Conservation (phyloP, 2,329 filamentous ascomycete species). For the Eurotiales sp. region DNA sequence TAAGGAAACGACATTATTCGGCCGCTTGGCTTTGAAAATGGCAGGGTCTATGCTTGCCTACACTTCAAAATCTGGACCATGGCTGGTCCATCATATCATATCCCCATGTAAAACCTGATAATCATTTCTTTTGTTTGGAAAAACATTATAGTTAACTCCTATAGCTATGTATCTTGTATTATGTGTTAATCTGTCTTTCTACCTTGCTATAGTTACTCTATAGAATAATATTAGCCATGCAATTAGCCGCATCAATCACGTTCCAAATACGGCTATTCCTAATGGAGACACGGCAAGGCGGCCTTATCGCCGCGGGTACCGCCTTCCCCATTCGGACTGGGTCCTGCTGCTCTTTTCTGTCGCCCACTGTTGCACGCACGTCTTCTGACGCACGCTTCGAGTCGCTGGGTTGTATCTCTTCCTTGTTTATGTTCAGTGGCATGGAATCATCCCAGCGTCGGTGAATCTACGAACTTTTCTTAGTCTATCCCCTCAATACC, state of each 20-base stretch:
- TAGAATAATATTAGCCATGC: too few relatives aligned
- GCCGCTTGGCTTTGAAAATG: too few relatives aligned
- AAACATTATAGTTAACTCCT: background rate
- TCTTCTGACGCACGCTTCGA: background rate
- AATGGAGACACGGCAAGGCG: background rate
- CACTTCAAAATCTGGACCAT: background rate
- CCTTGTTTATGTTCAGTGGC: background rate
- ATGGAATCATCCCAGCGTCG: background rate
- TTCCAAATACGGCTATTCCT: too few relatives aligned
- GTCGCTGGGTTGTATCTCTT: too few relatives aligned
- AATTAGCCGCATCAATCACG: background rate
- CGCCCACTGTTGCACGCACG: background rate
- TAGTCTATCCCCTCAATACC: background rate
- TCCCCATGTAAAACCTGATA: slow-evolving; percentile 11
- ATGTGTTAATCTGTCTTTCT: background rate
- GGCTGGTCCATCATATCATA: slow-evolving; percentile 3
- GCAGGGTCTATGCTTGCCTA: too few relatives aligned
- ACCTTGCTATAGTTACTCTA: too few relatives aligned
- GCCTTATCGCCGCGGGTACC: background rate
- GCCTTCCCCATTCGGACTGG: slow-evolving; percentile 4
- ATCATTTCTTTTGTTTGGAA: background rate
- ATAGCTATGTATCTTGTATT: background rate
- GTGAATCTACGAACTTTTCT: background rate
- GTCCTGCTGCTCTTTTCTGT: background rate
- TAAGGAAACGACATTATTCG: too few relatives aligned